Percentiles rank a stretch among this genome's conserved stretches.
phyloP scores from a whole-genome alignment of 306 rosid species.

The Luffa aegyptiaca region DNA sequence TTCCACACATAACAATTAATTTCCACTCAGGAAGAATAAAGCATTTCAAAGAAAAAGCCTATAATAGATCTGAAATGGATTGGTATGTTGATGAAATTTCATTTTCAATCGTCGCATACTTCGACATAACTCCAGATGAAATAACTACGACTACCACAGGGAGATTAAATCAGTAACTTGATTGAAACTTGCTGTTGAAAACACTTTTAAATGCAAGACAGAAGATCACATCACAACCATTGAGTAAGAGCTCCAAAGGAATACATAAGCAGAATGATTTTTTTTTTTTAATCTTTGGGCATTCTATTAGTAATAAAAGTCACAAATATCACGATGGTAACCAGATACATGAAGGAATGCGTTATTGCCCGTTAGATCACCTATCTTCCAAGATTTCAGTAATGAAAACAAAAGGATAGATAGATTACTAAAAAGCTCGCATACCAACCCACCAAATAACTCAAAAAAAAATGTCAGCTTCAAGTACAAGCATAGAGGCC shows the following conservation, averaged over 20 bases:
- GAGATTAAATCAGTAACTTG: background rate
- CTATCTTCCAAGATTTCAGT: background rate
- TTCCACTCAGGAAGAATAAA: background rate
- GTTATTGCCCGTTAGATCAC: no score
- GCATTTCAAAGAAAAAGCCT: background rate
- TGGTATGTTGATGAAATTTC: background rate
- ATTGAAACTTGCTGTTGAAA: background rate
- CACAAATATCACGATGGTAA: background rate
- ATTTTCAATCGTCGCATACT: background rate
- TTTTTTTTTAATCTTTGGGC: background rate
- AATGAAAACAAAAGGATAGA: background rate
- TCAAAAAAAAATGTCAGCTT: background rate
- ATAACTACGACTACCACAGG: background rate
- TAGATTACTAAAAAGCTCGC: background rate
- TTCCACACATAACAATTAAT: background rate
- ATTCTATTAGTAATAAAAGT: background rate
- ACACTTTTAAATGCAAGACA: background rate
- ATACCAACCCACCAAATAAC: background rate
- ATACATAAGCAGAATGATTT: background rate
- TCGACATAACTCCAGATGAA: slow-evolving; percentile 3
- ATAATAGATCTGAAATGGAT: background rate
- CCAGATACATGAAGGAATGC: background rate
- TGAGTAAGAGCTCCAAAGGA: background rate
- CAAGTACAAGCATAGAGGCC: background rate
- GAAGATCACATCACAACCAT: background rate